A percentile compares a stretch with the other conserved stretches of the same genome.
Evolutionary conservation across 225 moss, liverwort and hornwort species (phyloP).

Genomic region (Neckera pumila): DNA sequence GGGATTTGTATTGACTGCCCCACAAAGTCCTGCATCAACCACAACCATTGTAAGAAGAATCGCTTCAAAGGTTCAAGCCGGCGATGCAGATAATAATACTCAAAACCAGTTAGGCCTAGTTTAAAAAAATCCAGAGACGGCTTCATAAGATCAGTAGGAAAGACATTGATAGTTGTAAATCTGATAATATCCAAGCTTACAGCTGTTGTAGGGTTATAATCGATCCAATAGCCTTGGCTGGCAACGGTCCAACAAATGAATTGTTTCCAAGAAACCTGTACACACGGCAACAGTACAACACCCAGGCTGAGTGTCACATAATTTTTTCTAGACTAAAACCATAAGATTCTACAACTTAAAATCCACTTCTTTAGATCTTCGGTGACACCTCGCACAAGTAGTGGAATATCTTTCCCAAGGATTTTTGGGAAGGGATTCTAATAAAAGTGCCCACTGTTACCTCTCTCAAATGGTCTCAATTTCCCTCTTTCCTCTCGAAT

Average conservation of each 20-base stretch:
- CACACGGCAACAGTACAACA: not conserved
- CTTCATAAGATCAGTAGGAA: not conserved
- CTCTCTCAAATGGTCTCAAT: not conserved
- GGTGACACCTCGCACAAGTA: not conserved
- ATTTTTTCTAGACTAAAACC: not conserved
- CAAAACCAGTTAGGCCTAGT: not conserved
- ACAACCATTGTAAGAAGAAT: not conserved
- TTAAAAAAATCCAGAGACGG: not conserved
- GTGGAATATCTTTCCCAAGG: not conserved
- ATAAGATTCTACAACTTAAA: not conserved
- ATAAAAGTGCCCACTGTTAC: not conserved
- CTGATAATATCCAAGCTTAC: not conserved
- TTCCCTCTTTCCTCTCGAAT: not conserved
- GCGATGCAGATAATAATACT: not conserved
- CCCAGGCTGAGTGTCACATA: not conserved
- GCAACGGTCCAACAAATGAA: slow-evolving; percentile 37
- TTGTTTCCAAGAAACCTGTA: slow-evolving; percentile 44
- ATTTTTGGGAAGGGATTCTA: not conserved
- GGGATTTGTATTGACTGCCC: slow-evolving; percentile 23
- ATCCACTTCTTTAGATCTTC: not conserved
- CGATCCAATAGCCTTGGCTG: slow-evolving; percentile 28
- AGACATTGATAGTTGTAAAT: not conserved
- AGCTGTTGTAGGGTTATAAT: slow-evolving; percentile 31
- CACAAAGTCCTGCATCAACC: slow-evolving; percentile 42
- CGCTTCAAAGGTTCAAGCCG: not conserved